A percentile compares a stretch with the other conserved stretches of the same genome.
These are phyloP conservation scores for Favolaschia claudopus DNA, from an alignment of 768 basidiomycete genomes.

Conservation along the genomic window DNA sequence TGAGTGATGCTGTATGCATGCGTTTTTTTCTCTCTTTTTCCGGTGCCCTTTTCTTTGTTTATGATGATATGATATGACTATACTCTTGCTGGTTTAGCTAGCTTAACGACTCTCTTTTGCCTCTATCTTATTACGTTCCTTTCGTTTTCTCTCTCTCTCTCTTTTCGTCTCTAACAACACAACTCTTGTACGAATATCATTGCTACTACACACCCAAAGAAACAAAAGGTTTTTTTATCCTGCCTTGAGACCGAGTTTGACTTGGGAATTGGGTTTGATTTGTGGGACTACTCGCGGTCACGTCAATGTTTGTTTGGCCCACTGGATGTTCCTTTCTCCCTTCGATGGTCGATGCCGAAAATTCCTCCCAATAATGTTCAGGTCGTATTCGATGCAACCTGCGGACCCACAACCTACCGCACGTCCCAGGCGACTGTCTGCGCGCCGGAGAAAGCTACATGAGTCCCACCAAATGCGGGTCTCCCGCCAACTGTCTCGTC, in stretches of 20 bases:
- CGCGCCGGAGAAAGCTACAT: background rate
- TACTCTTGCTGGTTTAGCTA: too few relatives aligned
- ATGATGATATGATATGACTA: background rate
- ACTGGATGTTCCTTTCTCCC: background rate
- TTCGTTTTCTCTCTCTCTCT: conserved; percentile 1
- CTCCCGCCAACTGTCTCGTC: conserved; percentile 14
- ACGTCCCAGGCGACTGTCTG: background rate
- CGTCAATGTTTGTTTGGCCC: background rate
- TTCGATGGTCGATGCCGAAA: conserved; percentile 13
- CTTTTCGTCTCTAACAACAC: conserved; percentile 15
- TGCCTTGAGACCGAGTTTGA: too few relatives aligned
- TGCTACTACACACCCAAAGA: too few relatives aligned
- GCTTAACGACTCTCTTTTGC: too few relatives aligned
- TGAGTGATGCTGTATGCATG: conserved; percentile 15
- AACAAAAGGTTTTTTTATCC: too few relatives aligned
- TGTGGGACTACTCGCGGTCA: background rate
- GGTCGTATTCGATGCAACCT: conserved; percentile 1
- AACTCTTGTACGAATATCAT: conserved; percentile 25
- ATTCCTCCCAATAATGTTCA: conserved; percentile 3
- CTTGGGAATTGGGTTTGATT: background rate
- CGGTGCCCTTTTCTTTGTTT: too few relatives aligned
- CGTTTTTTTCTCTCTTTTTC: too few relatives aligned
- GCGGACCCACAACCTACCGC: background rate
- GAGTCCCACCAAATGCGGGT: background rate
- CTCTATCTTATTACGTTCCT: too few relatives aligned